phyloP scores from a whole-genome alignment of 495 filamentous ascomycete species.

The Articulospora tetracladia region DNA sequence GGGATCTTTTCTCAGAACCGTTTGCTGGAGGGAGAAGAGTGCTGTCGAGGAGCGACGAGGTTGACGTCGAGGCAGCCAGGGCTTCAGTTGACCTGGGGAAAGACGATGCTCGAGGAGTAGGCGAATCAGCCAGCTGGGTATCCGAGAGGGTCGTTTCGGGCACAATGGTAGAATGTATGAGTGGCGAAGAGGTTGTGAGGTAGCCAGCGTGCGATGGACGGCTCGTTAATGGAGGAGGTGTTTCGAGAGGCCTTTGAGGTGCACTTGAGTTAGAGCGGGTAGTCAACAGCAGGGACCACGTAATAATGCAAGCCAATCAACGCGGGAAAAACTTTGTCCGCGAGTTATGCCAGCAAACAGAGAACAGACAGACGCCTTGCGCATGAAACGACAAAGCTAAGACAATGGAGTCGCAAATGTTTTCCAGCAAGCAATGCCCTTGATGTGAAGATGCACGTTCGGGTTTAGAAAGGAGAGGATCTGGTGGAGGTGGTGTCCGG shows the following conservation, averaged over 20 bases:
- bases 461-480: not conserved
- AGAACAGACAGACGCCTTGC: not conserved
- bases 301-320: slow-evolving; percentile 7
- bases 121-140: slow-evolving; percentile 13
- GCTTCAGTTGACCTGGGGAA: slow-evolving; percentile 7
- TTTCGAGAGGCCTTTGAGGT: slow-evolving; percentile 31
- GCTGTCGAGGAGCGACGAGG: slow-evolving; percentile 22
- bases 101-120: slow-evolving; percentile 18
- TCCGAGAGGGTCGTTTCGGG: slow-evolving; percentile 8
- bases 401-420: slow-evolving; percentile 4
- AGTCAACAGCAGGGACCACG: slow-evolving; percentile 9
- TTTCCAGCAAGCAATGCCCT: slow-evolving; percentile 16
- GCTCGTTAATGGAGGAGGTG: slow-evolving; percentile 59
- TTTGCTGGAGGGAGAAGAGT: slow-evolving; percentile 31
- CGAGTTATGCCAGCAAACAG: slow-evolving; percentile 14
- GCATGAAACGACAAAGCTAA: slow-evolving; percentile 11
- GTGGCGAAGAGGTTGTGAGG: slow-evolving; percentile 77
- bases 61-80: slow-evolving; percentile 23
- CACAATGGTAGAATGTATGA: slow-evolving; percentile 52
- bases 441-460: not conserved
- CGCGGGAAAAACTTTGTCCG: slow-evolving; percentile 13
- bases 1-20: slow-evolving; percentile 35
- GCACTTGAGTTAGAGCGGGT: slow-evolving; percentile 3
- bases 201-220: slow-evolving; percentile 77
- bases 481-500: not conserved